phyloP scores from a whole-genome alignment of 768 basidiomycete genomes.

The Boletus fagicola region DNA sequence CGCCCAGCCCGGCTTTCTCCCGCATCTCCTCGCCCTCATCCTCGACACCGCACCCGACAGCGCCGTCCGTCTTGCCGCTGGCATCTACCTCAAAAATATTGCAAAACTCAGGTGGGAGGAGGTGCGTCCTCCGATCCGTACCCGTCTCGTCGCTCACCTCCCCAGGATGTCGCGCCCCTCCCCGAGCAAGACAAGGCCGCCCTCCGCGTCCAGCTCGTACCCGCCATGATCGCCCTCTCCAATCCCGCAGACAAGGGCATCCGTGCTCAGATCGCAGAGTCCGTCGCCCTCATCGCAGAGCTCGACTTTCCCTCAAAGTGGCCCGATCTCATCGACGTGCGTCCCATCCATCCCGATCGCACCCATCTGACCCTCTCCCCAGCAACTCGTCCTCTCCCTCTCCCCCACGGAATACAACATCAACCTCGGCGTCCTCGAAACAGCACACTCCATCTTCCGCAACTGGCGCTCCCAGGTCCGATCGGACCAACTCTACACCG shows the following conservation, averaged over 20 bases:
- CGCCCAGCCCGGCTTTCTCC: conserved; percentile 72
- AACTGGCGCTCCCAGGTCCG: conserved; percentile 92
- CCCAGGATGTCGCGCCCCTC: conserved; percentile 71
- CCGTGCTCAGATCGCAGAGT: conserved; percentile 87
- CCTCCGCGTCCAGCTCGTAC: conserved; percentile 76
- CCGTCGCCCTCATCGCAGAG: conserved; percentile 87
- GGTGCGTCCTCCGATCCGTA: conserved; percentile 42
- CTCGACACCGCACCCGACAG: conserved; percentile 64
- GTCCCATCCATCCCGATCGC: conserved; percentile 32
- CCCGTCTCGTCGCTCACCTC: background rate
- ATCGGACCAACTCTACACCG: conserved; percentile 80
- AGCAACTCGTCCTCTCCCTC: conserved; percentile 89
- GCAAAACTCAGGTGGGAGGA: conserved; percentile 88
- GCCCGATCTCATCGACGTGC: conserved; percentile 86
- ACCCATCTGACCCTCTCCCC: conserved; percentile 14
- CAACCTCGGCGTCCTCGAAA: conserved; percentile 89
- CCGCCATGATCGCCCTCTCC: conserved; percentile 88
- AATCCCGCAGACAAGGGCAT: conserved; percentile 66
- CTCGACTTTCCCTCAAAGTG: conserved; percentile 89
- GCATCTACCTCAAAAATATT: conserved; percentile 91
- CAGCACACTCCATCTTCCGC: conserved; percentile 93
- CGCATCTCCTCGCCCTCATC: conserved; percentile 74
- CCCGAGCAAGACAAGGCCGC: conserved; percentile 66
- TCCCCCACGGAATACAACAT: conserved; percentile 77
- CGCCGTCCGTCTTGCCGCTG: conserved; percentile 75